phyloP scores from a whole-genome alignment of 345 rosid genomes.

The Sisymbrium altissimum region DNA sequence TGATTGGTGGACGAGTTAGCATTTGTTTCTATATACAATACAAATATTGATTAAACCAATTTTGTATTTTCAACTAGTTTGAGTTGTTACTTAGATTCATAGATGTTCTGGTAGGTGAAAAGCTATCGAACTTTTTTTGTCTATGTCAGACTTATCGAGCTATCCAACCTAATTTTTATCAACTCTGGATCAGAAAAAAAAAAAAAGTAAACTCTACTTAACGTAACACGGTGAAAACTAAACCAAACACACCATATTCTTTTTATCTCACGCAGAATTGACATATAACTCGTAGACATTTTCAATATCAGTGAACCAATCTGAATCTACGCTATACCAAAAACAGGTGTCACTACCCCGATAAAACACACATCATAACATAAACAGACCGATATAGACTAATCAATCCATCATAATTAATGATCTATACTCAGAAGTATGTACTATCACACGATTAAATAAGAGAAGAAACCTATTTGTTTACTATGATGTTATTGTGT shows the following conservation, averaged over 20 bases:
- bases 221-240: background rate
- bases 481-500: conserved; percentile 2
- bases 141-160: background rate
- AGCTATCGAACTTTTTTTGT: background rate
- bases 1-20: conserved; percentile 1
- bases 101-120: background rate
- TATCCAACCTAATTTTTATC: background rate
- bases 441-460: background rate
- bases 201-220: background rate
- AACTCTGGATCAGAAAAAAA: background rate
- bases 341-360: background rate
- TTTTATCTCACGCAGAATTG: background rate
- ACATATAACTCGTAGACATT: background rate
- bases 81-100: background rate
- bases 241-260: background rate
- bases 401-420: background rate
- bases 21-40: background rate
- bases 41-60: background rate
- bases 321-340: background rate
- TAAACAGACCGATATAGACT: background rate
- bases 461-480: background rate
- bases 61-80: background rate
- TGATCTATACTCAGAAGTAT: background rate
- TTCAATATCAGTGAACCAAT: background rate
- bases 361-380: background rate